phyloP scores from a whole-genome alignment of 2,329 filamentous ascomycete species.

The Chalaropsis ovoidea region DNA sequence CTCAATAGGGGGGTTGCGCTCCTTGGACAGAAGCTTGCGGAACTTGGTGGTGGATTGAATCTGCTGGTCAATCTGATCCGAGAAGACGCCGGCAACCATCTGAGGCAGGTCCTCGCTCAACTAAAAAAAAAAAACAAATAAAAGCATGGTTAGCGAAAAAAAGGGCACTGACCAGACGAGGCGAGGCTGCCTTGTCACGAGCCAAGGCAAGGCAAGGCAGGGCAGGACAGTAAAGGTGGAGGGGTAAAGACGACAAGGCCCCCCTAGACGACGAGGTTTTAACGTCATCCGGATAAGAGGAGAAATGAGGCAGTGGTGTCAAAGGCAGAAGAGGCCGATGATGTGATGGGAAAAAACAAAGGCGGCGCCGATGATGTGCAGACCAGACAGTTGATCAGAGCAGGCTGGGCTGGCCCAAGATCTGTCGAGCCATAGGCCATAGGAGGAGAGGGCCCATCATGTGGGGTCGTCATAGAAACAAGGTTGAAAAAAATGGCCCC shows the following conservation, averaged over 20 bases:
- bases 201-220: background rate
- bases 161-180: conserved; percentile 12
- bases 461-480: conserved; percentile 26
- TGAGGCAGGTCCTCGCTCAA: conserved; percentile 94
- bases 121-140: conserved; percentile 39
- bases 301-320: background rate
- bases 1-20: conserved; percentile 97
- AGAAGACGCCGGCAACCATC: conserved; percentile 98
- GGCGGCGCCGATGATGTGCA: background rate
- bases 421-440: background rate
- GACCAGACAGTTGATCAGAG: background rate
- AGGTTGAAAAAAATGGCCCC: conserved; percentile 22
- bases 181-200: background rate
- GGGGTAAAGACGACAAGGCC: conserved; percentile 19
- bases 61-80: conserved; percentile 94
- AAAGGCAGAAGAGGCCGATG: background rate
- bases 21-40: conserved; percentile 93
- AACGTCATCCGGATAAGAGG: background rate
- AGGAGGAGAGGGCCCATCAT: background rate
- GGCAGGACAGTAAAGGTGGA: conserved; percentile 9
- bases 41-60: conserved; percentile 98
- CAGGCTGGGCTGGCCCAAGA: background rate
- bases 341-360: background rate
- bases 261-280: conserved; percentile 16
- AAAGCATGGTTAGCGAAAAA: background rate